Evolutionary conservation across 1,284 basidiomycete genomes (phyloP).

Genomic region (Bondarzewia mesenterica): DNA sequence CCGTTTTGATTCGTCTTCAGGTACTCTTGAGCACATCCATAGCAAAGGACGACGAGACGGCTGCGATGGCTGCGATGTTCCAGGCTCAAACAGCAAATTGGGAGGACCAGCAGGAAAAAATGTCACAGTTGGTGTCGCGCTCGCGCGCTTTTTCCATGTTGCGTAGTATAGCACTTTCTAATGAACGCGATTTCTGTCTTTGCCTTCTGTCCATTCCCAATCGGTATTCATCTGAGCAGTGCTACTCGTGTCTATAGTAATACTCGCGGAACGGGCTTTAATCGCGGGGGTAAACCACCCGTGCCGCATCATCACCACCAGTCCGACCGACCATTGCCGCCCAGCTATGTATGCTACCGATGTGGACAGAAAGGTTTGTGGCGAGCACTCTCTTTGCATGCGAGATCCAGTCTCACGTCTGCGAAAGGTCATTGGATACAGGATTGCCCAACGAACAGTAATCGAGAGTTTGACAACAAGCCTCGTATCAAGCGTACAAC

Average conservation of each 20-base stretch:
- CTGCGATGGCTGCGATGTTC: constrained; percentile 94
- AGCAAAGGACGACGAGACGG: constrained; percentile 68
- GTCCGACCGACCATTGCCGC: constrained; percentile 67
- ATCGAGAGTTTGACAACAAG: constrained; percentile 89
- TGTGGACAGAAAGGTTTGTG: constrained; percentile 92
- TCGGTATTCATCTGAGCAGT: constrained; percentile 35
- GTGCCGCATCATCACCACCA: constrained; percentile 32
- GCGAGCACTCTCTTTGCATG: background rate
- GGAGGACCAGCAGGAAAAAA: constrained; percentile 95
- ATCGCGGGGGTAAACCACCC: constrained; percentile 56
- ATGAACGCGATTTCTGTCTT: constrained; percentile 39
- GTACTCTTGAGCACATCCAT: constrained; percentile 21
- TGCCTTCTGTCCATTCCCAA: constrained; percentile 28
- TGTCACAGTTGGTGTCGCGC: constrained; percentile 85
- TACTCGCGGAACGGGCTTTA: constrained; percentile 49
- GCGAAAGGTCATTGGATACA: constrained; percentile 99
- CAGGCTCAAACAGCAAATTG: constrained; percentile 86
- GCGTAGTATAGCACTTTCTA: constrained; percentile 57
- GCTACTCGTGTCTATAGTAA: constrained; percentile 66
- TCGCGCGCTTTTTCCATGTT: constrained; percentile 37
- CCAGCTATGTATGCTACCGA: constrained; percentile 98
- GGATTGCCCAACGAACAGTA: constrained; percentile 96
- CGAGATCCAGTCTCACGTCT: constrained; percentile 4
- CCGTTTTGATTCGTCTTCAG: constrained; percentile 23
- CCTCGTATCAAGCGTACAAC: constrained; percentile 97